Conservation (phyloP, 495 filamentous ascomycete genomes). For the Hypomontagnella monticulosa region DNA sequence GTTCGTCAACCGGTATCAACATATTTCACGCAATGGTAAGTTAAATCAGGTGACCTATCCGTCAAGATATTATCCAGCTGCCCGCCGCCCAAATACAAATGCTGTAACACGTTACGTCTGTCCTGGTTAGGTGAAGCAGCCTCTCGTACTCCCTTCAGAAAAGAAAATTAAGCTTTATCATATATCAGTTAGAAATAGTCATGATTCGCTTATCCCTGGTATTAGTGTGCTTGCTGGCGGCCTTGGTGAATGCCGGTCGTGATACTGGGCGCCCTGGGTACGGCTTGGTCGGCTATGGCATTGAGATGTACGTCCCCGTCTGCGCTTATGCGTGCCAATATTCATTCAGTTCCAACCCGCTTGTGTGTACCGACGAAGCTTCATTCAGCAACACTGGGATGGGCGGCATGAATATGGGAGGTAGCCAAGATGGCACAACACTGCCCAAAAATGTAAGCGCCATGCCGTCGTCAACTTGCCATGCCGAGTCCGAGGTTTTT, state of each 20-base stretch:
- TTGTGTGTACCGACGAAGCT: slow-evolving; percentile 1
- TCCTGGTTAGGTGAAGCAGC: too few species aligned
- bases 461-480: slow-evolving; percentile 19
- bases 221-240: not conserved
- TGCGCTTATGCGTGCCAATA: slow-evolving; percentile 15
- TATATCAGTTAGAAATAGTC: not conserved
- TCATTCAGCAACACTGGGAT: not conserved
- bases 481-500: slow-evolving; percentile 14
- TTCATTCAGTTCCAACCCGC: not conserved
- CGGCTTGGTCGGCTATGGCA: slow-evolving; percentile 13
- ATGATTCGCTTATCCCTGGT: not conserved
- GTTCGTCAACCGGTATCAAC: too few species aligned
- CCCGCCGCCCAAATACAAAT: too few species aligned
- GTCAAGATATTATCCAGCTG: too few species aligned
- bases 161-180: not conserved
- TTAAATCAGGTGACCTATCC: too few species aligned
- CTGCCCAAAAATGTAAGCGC: slow-evolving; percentile 8
- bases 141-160: too few species aligned
- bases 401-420: slow-evolving; percentile 3
- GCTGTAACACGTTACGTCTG: too few species aligned
- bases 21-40: too few species aligned
- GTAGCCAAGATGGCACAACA: not conserved
- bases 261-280: slow-evolving; percentile 5
- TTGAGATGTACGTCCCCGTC: slow-evolving; percentile 14
- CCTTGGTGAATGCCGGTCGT: slow-evolving; percentile 2